phyloP scores from a whole-genome alignment of 805 yeast species.

The Spathaspora passalidarum region DNA sequence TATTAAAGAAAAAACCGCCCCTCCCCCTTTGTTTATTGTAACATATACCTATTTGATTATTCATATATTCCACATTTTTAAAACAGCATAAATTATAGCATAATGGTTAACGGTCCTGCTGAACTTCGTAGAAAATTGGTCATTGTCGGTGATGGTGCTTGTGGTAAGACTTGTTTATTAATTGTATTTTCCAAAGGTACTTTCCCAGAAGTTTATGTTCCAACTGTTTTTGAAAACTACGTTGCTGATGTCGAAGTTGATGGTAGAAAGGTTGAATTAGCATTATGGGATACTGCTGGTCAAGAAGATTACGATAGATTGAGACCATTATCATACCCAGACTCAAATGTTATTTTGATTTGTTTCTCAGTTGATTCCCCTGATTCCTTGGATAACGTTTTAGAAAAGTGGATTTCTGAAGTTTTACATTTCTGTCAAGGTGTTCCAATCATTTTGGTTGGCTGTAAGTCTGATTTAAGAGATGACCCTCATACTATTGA shows the following conservation, averaged over 20 bases:
- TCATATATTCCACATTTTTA: too few species aligned
- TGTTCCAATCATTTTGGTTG: constrained; percentile 88
- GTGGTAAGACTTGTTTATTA: constrained; percentile 92
- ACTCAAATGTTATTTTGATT: constrained; percentile 85
- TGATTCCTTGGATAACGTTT: constrained; percentile 88
- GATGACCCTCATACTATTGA: constrained; percentile 76
- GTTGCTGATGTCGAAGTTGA: constrained; percentile 86
- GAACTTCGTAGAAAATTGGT: constrained; percentile 77
- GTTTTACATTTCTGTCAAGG: constrained; percentile 92
- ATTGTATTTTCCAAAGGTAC: constrained; percentile 82
- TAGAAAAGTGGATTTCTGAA: constrained; percentile 94
- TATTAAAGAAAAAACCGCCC: not conserved
- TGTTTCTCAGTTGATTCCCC: constrained; percentile 91
- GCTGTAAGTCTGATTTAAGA: constrained; percentile 88
- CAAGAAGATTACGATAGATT: constrained; percentile 96
- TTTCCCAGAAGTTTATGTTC: constrained; percentile 93
- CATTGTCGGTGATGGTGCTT: constrained; percentile 96
- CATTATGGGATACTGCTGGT: constrained; percentile 98
- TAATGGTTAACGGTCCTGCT: constrained; percentile 47
- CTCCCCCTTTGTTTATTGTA: not conserved
- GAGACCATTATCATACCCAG: constrained; percentile 89
- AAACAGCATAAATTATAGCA: constrained; percentile 4
- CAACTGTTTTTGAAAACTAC: constrained; percentile 95
- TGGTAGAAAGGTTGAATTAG: constrained; percentile 72
- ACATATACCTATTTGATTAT: not conserved